A percentile compares a stretch with the other conserved stretches of the same genome.
These are phyloP conservation scores for Durusdinium trenchii DNA, from an alignment of 73 alveolate species.

Conservation along the genomic window DNA sequence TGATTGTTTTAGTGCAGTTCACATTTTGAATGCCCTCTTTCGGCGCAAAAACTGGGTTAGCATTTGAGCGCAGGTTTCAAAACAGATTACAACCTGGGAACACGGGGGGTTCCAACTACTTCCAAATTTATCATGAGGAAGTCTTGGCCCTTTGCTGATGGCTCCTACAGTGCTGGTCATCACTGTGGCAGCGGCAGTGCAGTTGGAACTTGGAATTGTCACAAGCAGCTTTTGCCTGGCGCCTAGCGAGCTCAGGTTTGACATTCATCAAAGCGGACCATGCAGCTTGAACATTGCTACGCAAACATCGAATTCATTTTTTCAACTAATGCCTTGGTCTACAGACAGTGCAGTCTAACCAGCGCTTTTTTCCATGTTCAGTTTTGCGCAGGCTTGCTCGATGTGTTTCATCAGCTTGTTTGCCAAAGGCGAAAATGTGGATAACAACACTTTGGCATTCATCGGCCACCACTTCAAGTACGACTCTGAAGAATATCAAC, in stretches of 20 bases:
- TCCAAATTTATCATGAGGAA: not conserved
- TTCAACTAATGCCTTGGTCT: not conserved
- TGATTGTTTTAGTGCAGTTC: too few relatives aligned
- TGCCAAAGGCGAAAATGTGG: constrained; percentile 51
- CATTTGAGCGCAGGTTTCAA: too few relatives aligned
- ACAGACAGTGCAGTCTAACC: not conserved
- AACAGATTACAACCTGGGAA: not conserved
- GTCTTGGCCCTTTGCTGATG: constrained; percentile 69
- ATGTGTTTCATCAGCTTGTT: not conserved
- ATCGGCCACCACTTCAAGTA: constrained; percentile 28
- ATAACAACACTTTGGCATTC: constrained; percentile 42
- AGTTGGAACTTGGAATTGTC: constrained; percentile 66
- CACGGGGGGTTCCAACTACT: not conserved
- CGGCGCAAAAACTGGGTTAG: too few relatives aligned
- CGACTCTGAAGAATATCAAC: constrained; percentile 59
- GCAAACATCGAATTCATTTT: not conserved
- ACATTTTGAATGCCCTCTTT: too few relatives aligned
- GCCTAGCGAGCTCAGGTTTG: not conserved
- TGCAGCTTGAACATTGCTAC: not conserved
- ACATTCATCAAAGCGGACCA: not conserved
- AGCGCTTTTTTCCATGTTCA: not conserved
- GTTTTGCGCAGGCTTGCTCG: not conserved
- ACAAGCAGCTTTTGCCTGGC: constrained; percentile 54
- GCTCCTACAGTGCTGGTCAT: constrained; percentile 73
- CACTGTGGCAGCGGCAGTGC: constrained; percentile 43